A percentile compares a stretch with the other conserved stretches of the same genome.
phyloP scores from a whole-genome alignment of 306 rosid species.

The Bauhinia variegata region DNA sequence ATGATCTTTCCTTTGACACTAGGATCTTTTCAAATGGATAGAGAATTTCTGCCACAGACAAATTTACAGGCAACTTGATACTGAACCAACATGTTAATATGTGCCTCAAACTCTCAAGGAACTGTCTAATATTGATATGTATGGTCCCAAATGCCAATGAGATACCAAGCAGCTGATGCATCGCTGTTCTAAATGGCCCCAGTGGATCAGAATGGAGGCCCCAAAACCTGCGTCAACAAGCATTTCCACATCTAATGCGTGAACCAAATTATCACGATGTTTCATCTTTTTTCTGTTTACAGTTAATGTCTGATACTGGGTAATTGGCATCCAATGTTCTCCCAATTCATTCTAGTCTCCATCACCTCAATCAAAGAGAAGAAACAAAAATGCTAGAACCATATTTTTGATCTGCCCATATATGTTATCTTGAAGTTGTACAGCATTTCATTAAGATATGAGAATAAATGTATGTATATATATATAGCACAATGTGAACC shows the following conservation, averaged over 20 bases:
- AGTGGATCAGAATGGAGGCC: conserved; percentile 52
- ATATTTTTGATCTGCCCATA: conserved; percentile 34
- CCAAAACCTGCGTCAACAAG: conserved; percentile 55
- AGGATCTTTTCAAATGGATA: conserved; percentile 29
- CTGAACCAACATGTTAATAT: conserved; percentile 36
- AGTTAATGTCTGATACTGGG: conserved; percentile 42
- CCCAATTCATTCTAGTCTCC: conserved; percentile 51
- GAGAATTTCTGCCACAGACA: conserved; percentile 38
- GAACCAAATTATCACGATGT: conserved; percentile 56
- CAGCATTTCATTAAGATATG: conserved; percentile 18
- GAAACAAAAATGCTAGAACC: conserved; percentile 40
- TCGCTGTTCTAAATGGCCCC: conserved; percentile 45
- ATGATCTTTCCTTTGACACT: conserved; percentile 22
- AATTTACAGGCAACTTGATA: conserved; percentile 28
- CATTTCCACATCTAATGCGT: conserved; percentile 76
- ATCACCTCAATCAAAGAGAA: conserved; percentile 50
- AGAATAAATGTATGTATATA: background rate
- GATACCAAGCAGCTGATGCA: conserved; percentile 39
- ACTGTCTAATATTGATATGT: conserved; percentile 45
- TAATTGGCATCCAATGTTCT: conserved; percentile 70
- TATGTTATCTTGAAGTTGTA: conserved; percentile 35
- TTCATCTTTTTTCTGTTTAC: conserved; percentile 22
- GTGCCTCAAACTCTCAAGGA: conserved; percentile 44
- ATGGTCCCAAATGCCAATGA: conserved; percentile 53
- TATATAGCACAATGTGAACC: background rate